Evolutionary conservation across 495 filamentous ascomycete genomes (phyloP), one percentile per base, ranked within the genome.

Genomic region (Parachaetomium inaequale): DNA sequence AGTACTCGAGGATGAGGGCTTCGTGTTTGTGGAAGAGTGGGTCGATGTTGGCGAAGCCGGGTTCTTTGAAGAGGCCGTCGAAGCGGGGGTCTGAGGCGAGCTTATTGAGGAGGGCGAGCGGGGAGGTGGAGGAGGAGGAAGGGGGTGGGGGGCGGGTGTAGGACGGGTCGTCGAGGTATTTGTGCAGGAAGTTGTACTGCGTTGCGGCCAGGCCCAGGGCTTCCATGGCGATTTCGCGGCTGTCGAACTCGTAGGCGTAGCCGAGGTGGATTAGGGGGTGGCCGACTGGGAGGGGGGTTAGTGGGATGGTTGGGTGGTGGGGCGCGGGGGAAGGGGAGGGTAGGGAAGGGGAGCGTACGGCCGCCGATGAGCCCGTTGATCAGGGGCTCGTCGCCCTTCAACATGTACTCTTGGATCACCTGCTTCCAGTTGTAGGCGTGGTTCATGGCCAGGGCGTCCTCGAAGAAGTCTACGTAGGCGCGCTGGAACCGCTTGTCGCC

Each of bases 391-490:
- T 89, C 79, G 11, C 89, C 93, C 15, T 81, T 74, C 58, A 91
- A 88, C 34, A 97, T 67, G 67, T 89, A 96, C 55, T 94, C 84
- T 4, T 83, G 76, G 2, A 95, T 78, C 7, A 96, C 83, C 40
- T 77, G 73, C 69, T 88, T 91, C 93, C 93, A 97, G 72, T 94
- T 84, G 74, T 96, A 97, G 40, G 82, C 80, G 57, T 86, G 79
- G 31, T 82, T 81, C 66, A 85, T 75, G 7, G 88, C 91, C 46
- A 97, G 74, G 62, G 89, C 82, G 71, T 97, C 93, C 70, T 96
- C 93, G 68, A 94, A 97, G 67, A 92, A 95, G 71, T 97, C 90
- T 21, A 97, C 76, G 69, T 86, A 97, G 4, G 93, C 92, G 31
- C 95, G 81, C 70, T 99, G 89, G 70, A 96, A 96, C 78, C 80